Evolutionary conservation across 1,284 basidiomycete species (phyloP), one percentile per base, ranked within the genome.

Genomic region (Entoloma clypeatum): DNA sequence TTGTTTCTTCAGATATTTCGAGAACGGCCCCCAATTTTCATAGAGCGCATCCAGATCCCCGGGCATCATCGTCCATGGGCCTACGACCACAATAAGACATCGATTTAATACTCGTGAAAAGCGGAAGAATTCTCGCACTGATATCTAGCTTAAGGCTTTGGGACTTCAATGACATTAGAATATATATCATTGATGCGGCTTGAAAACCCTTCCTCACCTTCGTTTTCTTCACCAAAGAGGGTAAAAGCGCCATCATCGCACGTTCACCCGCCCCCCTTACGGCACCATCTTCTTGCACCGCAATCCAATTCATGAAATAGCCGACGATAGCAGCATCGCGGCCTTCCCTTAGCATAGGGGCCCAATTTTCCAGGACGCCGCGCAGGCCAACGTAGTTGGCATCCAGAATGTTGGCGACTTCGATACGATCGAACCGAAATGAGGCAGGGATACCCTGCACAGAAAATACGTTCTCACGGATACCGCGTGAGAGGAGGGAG

Each of bases 291-390:
- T 43, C 11, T 35, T 58, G 45, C 1, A 32, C 13, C 7, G 28
- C 13, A 7, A 43, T 42, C 71, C 72, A 73, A 39, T 74, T 73
- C 68, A 72, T 68, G 37, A 68, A 72, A 36, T 68, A 67, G n/a
- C 65, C 69, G 4, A 69, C 45, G 8, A 73, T 51, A 0, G 65
- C 45, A 1, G 65, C 58, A 14, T 37, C 32, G 10, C 48, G 56
- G 2, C 47, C 47, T 3, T 41, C 13, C 13, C 45, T 47, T n/a
- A 74, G 57, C 2, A 69, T 43, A 10, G 63, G 61, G 0, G 53
- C 57, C 71, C 71, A 74, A 2, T 47, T 25, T 3, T 44, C 42
- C 10, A 69, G 38, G 5, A 66, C 59, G 1, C 34, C 29, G 21
- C 37, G 35, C n/a, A 69, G 49, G 7, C 71, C 71, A 10, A 59